phyloP scores from a whole-genome alignment of 208 protist genomes.

The Leishmania turanica region DNA sequence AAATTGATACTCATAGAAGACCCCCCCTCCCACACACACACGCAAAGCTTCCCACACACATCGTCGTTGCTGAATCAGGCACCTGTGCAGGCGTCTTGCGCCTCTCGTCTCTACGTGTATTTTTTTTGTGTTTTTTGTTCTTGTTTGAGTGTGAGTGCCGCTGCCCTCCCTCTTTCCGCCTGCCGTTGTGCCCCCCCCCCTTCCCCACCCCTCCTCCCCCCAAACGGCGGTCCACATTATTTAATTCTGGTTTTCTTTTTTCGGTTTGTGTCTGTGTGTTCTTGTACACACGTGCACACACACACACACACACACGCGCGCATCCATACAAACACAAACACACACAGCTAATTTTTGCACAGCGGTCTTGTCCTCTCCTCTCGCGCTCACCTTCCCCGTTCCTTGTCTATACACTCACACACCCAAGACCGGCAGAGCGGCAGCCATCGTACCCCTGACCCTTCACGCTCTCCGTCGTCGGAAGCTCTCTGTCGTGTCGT shows the following conservation, averaged over 20 bases:
- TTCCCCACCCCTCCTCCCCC: neutral
- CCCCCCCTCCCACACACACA: neutral
- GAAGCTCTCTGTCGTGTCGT: neutral
- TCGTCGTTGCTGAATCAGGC: neutral
- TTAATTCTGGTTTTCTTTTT: neutral
- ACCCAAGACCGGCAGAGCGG: conserved; percentile 2
- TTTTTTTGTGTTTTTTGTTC: conserved; percentile 5
- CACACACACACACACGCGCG: neutral
- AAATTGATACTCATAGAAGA: conserved; percentile 7
- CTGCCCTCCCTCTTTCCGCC: neutral
- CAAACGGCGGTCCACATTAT: neutral
- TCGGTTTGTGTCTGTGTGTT: neutral
- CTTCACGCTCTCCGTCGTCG: neutral
- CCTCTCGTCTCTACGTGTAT: neutral
- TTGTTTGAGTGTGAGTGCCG: neutral
- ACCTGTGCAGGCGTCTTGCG: neutral
- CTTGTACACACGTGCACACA: conserved; percentile 1
- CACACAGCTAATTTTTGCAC: neutral
- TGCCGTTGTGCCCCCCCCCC: neutral
- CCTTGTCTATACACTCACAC: neutral
- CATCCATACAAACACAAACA: neutral
- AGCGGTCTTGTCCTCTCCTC: neutral
- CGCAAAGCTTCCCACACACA: neutral
- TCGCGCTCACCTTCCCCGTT: neutral
- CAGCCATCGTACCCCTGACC: neutral